Evolutionary conservation across 176 grass and related monocot species (phyloP), one percentile per base, ranked within the genome.

Genomic region (Typha latifolia): DNA sequence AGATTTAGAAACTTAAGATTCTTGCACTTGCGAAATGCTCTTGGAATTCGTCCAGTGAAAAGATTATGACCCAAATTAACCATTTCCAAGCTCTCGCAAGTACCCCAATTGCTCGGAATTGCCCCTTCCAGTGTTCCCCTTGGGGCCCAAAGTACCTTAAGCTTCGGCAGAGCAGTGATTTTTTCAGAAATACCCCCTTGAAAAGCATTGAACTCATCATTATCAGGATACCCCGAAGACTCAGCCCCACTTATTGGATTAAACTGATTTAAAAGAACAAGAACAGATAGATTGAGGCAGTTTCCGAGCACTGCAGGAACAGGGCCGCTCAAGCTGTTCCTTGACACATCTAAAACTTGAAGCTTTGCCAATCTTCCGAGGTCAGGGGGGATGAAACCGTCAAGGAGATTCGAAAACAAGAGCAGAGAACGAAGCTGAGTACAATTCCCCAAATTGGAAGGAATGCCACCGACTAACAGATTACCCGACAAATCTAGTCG

Each of bases 351-450:
- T 69, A 96, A 83, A 71, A 85, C 73, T 48, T 56, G 84, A 76
- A 96, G 67, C 62, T 85, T 96, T 15, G 47, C 75, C 70, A 96
- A 62, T 12, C 61, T 77, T 64, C 91, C 91, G 49, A 96, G 69
- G 56, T 81, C 84, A 21, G 79, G 52, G 51, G 87, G 87, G 73
- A 96, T 87, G 21, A 76, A 83, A 68, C 87, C 91, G 0, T 81
- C 71, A 34, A 96, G 37, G 62, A 69, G 74, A 78, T 96, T 96
- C 64, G 81, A 90, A 73, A 72, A 90, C 34, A 96, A n/a, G 16
- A 68, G 69, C 66, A 96, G 62, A 32, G 66, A 78, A 14, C 70
- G 87, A 56, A 96, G 81, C 79, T 81, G 62, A 4, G 14, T 32
- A 62, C 84, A 96, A 59, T 76, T 85, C 49, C 82, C 84, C 51